Evolutionary conservation across 495 filamentous ascomycete species (phyloP), one percentile per base, ranked within the genome.

Genomic region (Hypoxylon fragiforme): DNA sequence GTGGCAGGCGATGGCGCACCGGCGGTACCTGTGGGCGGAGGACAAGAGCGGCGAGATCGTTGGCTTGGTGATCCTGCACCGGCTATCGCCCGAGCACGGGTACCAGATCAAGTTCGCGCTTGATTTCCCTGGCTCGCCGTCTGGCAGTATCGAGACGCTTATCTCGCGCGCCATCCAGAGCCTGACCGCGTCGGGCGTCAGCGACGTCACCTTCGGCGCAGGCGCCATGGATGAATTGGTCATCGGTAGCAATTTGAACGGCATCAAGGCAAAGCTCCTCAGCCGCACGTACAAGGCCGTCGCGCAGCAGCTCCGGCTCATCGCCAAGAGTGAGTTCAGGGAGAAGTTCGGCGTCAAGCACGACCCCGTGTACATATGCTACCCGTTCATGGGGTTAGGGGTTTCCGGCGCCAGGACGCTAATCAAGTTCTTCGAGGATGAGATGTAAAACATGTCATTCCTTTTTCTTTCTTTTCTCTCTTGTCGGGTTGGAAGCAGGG

Each of bases 71-170:
- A 82, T 88, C 28, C 68, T 95, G 54, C 85, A 85, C 49, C 85
- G 85, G 64, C 81, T 95, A 19, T 80, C 85, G 14, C 89, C 89
- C 0, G 67, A 78, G 26, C 81, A 92, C 57, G 89, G 89, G 47
- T 90, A 87, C 78, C 90, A 95, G 73, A 84, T 94, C 70, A 94
- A 95, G 73, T 92, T 89, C 71, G 85, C 84, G 34, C 81, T 94
- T 50, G 89, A 92, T 66, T 94, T 95, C 77, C 89, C 89, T 12
- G 81, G 80, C 13, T 78, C 88, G 2, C 87, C 89, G 2, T 86
- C 77, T 48, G 90, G 90, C 47, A 85, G 85, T 26, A 95, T 94
- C 55, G 90, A 95, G 70, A 74, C 80, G 2, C 80, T 91, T 40
- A 88, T 91, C 60, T 85, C 86, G 14, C 82, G 85, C 62, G 84